Conservation (phyloP, 2,329 filamentous ascomycete genomes). For the Colletotrichum cuscutae region DNA sequence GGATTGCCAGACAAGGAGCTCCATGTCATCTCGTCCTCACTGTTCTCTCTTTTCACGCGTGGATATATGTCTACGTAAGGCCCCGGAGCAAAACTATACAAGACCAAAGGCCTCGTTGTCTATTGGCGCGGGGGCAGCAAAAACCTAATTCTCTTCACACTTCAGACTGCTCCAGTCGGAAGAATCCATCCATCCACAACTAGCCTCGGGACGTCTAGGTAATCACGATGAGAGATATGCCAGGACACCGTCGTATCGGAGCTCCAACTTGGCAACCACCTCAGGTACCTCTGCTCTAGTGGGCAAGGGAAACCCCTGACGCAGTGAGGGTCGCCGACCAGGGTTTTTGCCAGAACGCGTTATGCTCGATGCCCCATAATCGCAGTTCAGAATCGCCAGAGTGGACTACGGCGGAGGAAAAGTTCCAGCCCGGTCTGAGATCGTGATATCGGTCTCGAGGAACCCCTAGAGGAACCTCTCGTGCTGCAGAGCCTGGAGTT, state of each 20-base stretch:
- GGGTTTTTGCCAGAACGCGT: constrained; percentile 14
- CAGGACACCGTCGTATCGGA: constrained; percentile 3
- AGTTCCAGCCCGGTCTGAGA: constrained; percentile 15
- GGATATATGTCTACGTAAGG: background rate
- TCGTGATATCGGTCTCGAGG: background rate
- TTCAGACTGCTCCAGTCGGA: background rate
- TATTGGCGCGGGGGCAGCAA: constrained; percentile 2
- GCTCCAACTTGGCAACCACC: background rate
- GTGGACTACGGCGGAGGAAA: constrained; percentile 21
- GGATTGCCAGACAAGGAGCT: background rate
- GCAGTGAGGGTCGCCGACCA: background rate
- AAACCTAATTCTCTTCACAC: constrained; percentile 1
- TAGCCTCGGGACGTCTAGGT: background rate
- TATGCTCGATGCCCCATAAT: constrained; percentile 1
- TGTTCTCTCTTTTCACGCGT: background rate
- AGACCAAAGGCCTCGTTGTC: background rate
- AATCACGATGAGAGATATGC: background rate
- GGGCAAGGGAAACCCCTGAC: constrained; percentile 24
- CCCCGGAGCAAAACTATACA: constrained; percentile 2
- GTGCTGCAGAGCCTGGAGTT: too few species aligned
- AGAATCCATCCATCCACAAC: background rate
- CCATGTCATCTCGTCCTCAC: background rate
- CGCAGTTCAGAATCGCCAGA: constrained; percentile 8
- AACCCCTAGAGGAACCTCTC: background rate
- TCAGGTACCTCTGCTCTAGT: background rate